Evolutionary conservation across 2,329 filamentous ascomycete genomes (phyloP), one percentile per base, ranked within the genome.

Genomic region (Beauveria pseudobassiana): DNA sequence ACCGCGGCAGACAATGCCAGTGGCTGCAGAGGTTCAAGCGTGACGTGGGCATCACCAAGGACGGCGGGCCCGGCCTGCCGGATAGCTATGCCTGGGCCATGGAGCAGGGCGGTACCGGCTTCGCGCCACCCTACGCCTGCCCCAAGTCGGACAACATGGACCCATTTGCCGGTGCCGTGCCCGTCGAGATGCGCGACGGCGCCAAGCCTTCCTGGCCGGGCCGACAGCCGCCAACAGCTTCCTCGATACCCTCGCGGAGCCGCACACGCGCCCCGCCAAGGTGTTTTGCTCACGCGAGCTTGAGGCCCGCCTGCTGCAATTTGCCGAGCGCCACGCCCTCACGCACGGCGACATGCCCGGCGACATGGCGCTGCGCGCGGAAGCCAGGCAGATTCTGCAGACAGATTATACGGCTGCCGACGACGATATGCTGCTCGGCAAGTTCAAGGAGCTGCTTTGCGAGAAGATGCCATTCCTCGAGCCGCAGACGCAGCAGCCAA

Each of bases 1-100:
- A 87, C 84, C 0, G 82, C 82, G 1, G 84, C 84, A 34, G 85
- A 87, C 67, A 87, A 87, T 65, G 78, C 76, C 1, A 87, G 70
- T 87, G 85, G 85, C 76, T 87, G 14, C 76, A 79, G 61, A 79
- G 84, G 50, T 87, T 87, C 74, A 87, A 87, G 70, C 78, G 82
- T 12, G 78, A 83, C 53, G 77, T 75, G 0, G 82, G 82, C 20
- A 80, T 87, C 34, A 70, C 81, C 1, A 70, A 75, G n/a, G 74
- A 76, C 10, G 72, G 75, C 5, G 81, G 83, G 0, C 82, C 82
- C 0, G 82, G 82, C 2, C 74, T 86, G 0, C 74, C 77, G 0
- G 64, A 69, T 2, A 73, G 70, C 26, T 63, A 69, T 7, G 69
- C 74, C 0, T 85, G 82, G 82, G 75, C 75, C 51, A 64, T 80